These are phyloP conservation scores for Fraxinus quadrangulata DNA, from an alignment of 257 asterid genomes.

Conservation along the genomic window DNA sequence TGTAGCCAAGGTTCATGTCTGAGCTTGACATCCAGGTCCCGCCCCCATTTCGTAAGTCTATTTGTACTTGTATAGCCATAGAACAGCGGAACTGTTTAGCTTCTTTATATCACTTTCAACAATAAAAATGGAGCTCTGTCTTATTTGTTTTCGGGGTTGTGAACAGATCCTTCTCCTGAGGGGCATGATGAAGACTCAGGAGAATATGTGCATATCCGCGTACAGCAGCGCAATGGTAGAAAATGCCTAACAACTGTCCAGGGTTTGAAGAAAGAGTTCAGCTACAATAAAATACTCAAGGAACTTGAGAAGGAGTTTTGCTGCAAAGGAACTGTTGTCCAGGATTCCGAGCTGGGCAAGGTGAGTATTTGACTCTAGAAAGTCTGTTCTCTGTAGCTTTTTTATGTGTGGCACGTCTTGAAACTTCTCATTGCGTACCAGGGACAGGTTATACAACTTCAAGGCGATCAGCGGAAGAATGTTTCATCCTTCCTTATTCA, in stretches of 20 bases:
- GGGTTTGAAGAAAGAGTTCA: constrained; percentile 79
- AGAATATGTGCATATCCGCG: constrained; percentile 80
- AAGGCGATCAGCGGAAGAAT: constrained; percentile 65
- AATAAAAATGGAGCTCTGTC: background rate
- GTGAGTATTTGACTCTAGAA: constrained; percentile 26
- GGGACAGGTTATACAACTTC: constrained; percentile 56
- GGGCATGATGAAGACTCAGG: constrained; percentile 79
- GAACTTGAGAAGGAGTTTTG: constrained; percentile 85
- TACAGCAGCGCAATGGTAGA: constrained; percentile 85
- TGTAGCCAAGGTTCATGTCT: constrained; percentile 77
- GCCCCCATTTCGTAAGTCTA: constrained; percentile 61
- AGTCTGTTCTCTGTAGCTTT: background rate
- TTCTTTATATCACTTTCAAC: background rate
- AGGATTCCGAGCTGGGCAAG: constrained; percentile 85
- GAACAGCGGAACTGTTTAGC: background rate
- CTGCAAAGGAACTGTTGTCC: constrained; percentile 91
- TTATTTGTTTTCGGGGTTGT: background rate
- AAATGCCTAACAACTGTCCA: constrained; percentile 86
- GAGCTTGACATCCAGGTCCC: constrained; percentile 72
- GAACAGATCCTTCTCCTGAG: constrained; percentile 68
- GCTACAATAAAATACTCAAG: constrained; percentile 77
- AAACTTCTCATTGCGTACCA: background rate
- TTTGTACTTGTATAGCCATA: background rate
- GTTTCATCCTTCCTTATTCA: constrained; percentile 60
- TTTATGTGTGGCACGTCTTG: background rate